Evolutionary conservation across 2,329 filamentous ascomycete genomes (phyloP).

Genomic region (Hyphodiscus sp.): DNA sequence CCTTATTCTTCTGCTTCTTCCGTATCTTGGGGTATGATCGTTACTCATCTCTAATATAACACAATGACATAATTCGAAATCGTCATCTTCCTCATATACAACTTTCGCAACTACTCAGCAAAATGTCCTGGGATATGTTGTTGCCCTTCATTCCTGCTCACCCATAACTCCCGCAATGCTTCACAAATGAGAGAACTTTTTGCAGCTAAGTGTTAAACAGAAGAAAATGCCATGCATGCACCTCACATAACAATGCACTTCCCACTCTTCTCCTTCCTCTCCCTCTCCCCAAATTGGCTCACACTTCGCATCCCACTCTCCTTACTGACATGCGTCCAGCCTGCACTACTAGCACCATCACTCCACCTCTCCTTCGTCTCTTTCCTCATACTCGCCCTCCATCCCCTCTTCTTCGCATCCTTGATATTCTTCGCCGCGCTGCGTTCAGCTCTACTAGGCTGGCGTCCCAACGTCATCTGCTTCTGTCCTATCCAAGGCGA

Average conservation of each 20-base stretch:
- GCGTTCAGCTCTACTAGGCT: constrained; percentile 49
- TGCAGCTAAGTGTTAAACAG: too few relatives aligned
- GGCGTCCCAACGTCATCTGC: constrained; percentile 17
- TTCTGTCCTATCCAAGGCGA: constrained; percentile 19
- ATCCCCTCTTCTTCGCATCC: constrained; percentile 53
- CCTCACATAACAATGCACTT: constrained; percentile 48
- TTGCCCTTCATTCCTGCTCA: too few relatives aligned
- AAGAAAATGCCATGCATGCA: too few relatives aligned
- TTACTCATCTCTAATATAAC: too few relatives aligned
- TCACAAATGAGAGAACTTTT: too few relatives aligned
- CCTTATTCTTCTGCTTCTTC: too few relatives aligned
- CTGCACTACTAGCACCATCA: constrained; percentile 40
- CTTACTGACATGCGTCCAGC: constrained; percentile 46
- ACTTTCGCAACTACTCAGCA: too few relatives aligned
- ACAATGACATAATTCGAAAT: too few relatives aligned
- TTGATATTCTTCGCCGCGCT: constrained; percentile 57
- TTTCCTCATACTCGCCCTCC: constrained; percentile 33
- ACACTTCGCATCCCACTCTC: constrained; percentile 5
- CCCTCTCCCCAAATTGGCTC: constrained; percentile 15
- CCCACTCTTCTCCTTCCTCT: constrained; percentile 33
- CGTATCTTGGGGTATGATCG: too few relatives aligned
- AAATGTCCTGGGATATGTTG: too few relatives aligned
- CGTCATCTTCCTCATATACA: too few relatives aligned
- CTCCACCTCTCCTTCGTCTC: constrained; percentile 35
- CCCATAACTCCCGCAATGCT: too few relatives aligned